Evolutionary conservation across 1,284 basidiomycete species (phyloP), one percentile per base, ranked within the genome.

Genomic region (Ganoderma lucidum): DNA sequence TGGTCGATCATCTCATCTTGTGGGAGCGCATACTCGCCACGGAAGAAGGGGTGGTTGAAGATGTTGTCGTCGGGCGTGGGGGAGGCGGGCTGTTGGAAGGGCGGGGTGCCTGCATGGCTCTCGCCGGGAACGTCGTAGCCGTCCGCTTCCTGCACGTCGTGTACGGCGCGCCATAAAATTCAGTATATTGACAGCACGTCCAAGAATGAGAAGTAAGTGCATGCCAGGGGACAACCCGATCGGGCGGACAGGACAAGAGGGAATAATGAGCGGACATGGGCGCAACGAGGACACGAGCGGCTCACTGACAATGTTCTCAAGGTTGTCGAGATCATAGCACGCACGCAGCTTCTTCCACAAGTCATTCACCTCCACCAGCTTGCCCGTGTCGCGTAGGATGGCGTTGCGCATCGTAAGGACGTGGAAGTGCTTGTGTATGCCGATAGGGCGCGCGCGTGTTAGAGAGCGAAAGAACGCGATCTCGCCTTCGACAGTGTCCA

Each of bases 391-490:
- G 78, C 87, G 88, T 74, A 86, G 82, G 69, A 95, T 93, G 60
- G 86, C 83, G 73, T 87, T 90, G 71, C 90, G 89, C 70, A 95
- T 91, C 70, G 89, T 85, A 68, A 95, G 83, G 75, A 93, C 83
- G 76, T 95, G 93, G 81, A 95, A 94, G 79, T 93, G 87, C 35
- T 88, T 88, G 80, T 95, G 91, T 53, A 92, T 88, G 62, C 93
- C 93, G 66, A 95, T 87, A 0, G 93, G 93, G 66, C 93, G 84
- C 8, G 92, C 86, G 61, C 90, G 90, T 86, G 91, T 93, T 53
- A 94, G 83, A 2, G 92, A 89, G 63, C 91, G 87, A 76, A 94
- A 94, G 80, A 95, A 92, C 5, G 91, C 85, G 58, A 94, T 92
- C 79, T 95, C 93, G 53, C 93, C 93, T 75, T 92, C 89, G 67